Conservation (phyloP, 108 stramenopile species). For the Skeletonema costatum region DNA sequence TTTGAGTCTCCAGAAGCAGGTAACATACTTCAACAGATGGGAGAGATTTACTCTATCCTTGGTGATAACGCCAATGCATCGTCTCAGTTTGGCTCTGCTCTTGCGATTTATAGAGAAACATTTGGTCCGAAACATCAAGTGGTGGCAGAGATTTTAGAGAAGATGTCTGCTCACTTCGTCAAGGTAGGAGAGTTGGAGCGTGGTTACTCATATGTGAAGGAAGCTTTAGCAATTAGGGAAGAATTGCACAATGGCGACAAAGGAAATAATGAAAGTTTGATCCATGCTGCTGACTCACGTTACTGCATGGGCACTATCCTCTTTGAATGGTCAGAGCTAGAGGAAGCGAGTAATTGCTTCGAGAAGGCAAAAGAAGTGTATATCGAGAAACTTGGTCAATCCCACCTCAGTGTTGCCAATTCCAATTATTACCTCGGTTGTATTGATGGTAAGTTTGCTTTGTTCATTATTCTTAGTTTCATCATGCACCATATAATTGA, state of each 20-base stretch:
- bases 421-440: constrained; percentile 36
- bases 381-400: constrained; percentile 14
- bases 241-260: constrained; percentile 1
- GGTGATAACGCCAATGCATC: constrained; percentile 32
- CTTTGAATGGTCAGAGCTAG: constrained; percentile 41
- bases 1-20: constrained; percentile 26
- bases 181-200: constrained; percentile 44
- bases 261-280: constrained; percentile 16
- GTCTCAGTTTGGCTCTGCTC: constrained; percentile 33
- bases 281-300: constrained; percentile 43
- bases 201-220: constrained; percentile 43
- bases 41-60: constrained; percentile 22
- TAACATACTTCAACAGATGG: constrained; percentile 29
- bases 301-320: constrained; percentile 46
- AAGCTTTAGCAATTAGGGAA: constrained; percentile 41
- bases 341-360: constrained; percentile 35
- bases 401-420: constrained; percentile 26
- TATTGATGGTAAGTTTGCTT: constrained; percentile 24
- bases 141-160: constrained; percentile 36
- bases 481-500: background rate
- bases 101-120: constrained; percentile 46
- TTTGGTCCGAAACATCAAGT: constrained; percentile 39
- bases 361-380: constrained; percentile 36
- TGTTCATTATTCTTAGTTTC: background rate
- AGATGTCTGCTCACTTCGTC: constrained; percentile 43